phyloP scores from a whole-genome alignment of 768 basidiomycete genomes.

The Rhizopogon vesiculosus region DNA sequence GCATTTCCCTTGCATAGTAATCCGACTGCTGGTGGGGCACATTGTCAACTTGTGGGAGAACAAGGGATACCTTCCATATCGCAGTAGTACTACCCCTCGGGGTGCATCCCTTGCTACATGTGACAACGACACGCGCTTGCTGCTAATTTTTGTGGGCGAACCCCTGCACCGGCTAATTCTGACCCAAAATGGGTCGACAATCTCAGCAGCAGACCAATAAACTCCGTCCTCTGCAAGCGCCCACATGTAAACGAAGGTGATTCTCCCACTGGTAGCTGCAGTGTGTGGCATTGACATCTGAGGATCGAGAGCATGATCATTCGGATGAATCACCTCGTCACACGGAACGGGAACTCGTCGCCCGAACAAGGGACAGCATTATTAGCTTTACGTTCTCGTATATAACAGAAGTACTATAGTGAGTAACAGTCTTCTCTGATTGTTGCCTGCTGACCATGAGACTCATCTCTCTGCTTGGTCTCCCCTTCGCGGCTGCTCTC shows the following conservation, averaged over 20 bases:
- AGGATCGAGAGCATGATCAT: neutral
- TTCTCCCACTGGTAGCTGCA: neutral
- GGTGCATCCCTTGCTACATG: too few species aligned
- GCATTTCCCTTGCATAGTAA: too few species aligned
- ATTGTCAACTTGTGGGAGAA: too few species aligned
- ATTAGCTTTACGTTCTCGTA: neutral
- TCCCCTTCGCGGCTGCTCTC: conserved; percentile 8
- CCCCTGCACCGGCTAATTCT: too few species aligned
- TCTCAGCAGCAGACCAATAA: too few species aligned
- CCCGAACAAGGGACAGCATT: neutral
- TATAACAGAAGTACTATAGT: neutral
- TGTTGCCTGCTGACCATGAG: conserved; percentile 23
- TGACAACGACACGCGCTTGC: too few species aligned
- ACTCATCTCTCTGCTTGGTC: neutral
- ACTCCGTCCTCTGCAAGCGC: too few species aligned
- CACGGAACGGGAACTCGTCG: neutral
- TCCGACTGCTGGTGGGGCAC: too few species aligned
- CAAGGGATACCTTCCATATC: too few species aligned
- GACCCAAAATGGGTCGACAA: too few species aligned
- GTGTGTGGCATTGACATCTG: neutral
- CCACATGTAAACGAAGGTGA: neutral
- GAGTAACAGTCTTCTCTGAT: conserved; percentile 4
- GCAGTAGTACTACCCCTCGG: too few species aligned
- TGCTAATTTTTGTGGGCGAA: too few species aligned
- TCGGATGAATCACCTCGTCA: neutral